Evolutionary conservation across 2,329 filamentous ascomycete species (phyloP), one percentile per base, ranked within the genome.

Genomic region (Fusarium scirpi): DNA sequence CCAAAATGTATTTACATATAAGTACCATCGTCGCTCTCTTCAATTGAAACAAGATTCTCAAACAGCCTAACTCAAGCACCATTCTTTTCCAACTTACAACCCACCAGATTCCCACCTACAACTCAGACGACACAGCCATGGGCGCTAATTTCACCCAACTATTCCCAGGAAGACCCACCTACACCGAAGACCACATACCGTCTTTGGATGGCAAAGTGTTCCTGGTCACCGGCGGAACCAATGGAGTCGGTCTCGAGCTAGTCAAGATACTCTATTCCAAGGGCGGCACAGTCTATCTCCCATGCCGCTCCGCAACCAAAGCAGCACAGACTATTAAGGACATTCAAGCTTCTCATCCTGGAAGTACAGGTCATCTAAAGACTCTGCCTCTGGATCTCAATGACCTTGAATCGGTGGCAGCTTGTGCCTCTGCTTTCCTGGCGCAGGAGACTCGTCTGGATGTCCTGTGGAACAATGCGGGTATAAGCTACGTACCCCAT

Each of bases 111-210:
- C 38, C 2, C 4, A 20, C 10, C 18, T 7, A n/a, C 8, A 34
- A 1, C 22, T 22, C 3, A 9, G 2, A 5, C 7, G 1, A 16
- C 5, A 2, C 1, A 11, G 38, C 2, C 10, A 62, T 62, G 57
- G 24, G 59, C 9, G 59, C 45, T 1, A 24, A 22, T 3, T 32
- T 41, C 6, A 60, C 58, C 1, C 71, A 74, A 25, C 18, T 60
- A 6, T 72, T 69, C 8, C 71, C 71, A 4, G 59, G 62, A 0
- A 73, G 60, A 0, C 76, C 79, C 1, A 64, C 70, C 2, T 74
- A 76, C 16, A 79, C 72, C 0, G 76, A 80, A 10, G 59, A 51
- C n/a, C 15, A 51, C 22, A 13, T 51, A 11, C 16, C 20, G 3
- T 16, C 22, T 2, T 24, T 34, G 16, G 18, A 51, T 0, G 47